A percentile compares a stretch with the other conserved stretches of the same genome.
Evolutionary conservation across 345 rosid genomes (phyloP).

Genomic region (Salix viminalis): DNA sequence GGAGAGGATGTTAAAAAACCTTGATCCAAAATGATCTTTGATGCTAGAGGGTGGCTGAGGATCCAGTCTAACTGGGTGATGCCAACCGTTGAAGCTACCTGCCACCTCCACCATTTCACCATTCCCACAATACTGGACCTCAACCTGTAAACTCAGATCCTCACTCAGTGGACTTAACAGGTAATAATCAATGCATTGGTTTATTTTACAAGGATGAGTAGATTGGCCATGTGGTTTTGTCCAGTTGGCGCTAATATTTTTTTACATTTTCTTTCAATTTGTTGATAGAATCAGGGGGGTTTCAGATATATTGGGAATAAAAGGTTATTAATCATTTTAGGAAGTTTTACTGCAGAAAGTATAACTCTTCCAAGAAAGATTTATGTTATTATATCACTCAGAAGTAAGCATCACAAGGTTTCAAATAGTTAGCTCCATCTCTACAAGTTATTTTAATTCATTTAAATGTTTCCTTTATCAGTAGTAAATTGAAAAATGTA

Average conservation of each 20-base stretch:
- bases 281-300: neutral
- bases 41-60: slow-evolving; percentile 45
- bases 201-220: neutral
- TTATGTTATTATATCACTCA: neutral
- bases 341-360: neutral
- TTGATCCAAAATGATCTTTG: slow-evolving; percentile 35
- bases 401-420: neutral
- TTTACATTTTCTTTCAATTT: neutral
- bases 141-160: slow-evolving; percentile 45
- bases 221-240: neutral
- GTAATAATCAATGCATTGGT: neutral
- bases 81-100: slow-evolving; percentile 98
- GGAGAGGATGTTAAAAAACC: slow-evolving; percentile 25
- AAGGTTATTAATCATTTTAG: neutral
- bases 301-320: neutral
- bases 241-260: neutral
- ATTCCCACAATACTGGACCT: slow-evolving; percentile 64
- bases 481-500: neutral
- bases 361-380: neutral
- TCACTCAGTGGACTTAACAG: neutral
- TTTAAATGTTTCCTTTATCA: neutral
- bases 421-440: neutral
- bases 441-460: neutral
- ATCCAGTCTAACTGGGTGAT: slow-evolving; percentile 71
- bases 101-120: slow-evolving; percentile 85